Base-by-base conservation (phyloP, 2,329 filamentous ascomycete species). In the Arachnomyces sp. region DNA sequence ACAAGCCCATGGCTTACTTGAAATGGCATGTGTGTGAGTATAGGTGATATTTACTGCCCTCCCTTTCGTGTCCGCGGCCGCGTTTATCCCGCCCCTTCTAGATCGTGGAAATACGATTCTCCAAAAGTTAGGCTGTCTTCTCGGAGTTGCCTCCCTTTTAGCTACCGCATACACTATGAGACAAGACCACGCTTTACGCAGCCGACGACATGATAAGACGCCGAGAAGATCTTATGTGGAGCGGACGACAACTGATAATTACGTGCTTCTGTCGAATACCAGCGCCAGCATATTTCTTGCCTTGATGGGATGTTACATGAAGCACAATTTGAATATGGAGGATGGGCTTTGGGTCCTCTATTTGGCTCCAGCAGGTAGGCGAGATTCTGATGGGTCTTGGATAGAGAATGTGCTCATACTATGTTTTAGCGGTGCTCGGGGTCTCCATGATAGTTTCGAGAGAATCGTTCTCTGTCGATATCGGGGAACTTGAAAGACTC, bases 351-450 rank as follows among this genome's bases (percentile, higher is more conserved):
- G 54, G 28, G 36, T 56, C 12, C 43, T 60, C 16, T 66, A 59
- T 45, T 33, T 64, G 29, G 49, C 66, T 31, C 65, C 65, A 20
- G 56, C 53, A 47, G 53, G 65, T 67, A 49, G 44, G 61, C 54
- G 14, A 29, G 11, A 12, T 20, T 28, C 5, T 25, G 28, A 25
- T 13, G n/a, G 7, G 28, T 25, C 34, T 31, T 38, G 14, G n/a
- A 20, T 34, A 7, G 12, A 17, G 5, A 25, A 25, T 14, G 4
- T n/a, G 31, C 46, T 48, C 18, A 46, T 14, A 25, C 13, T 35
- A 6, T 36, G 20, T 28, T 6, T 43, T 39, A 67, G 64, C 45
- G 28, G 55, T 66, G 42, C 48, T 64, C 29, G 47, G 45, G 3
- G 50, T 51, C n/a, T 50, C 57, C 14, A 42, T 56, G 33, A 43